These are phyloP conservation scores for Aspergillus felis DNA, from an alignment of 2,329 filamentous ascomycete genomes.

Conservation along the genomic window DNA sequence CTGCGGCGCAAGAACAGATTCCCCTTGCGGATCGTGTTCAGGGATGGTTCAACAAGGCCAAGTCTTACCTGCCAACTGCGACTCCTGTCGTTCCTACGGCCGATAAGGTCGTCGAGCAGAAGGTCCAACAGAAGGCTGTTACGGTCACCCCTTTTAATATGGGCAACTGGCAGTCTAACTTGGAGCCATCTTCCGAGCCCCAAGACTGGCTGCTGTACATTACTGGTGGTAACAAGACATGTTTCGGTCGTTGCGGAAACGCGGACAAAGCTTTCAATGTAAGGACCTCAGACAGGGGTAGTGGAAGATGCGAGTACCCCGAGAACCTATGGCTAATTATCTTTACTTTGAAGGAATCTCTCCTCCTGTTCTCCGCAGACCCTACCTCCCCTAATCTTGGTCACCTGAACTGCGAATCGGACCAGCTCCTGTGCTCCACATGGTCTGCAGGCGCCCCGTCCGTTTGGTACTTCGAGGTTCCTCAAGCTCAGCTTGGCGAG, in stretches of 20 bases:
- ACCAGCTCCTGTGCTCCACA: slow-evolving; percentile 57
- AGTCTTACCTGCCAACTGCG: slow-evolving; percentile 52
- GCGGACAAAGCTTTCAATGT: slow-evolving; percentile 53
- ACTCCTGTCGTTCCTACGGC: slow-evolving; percentile 28
- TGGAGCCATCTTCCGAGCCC: slow-evolving; percentile 41
- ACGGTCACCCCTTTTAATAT: slow-evolving; percentile 52
- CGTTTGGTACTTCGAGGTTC: slow-evolving; percentile 56
- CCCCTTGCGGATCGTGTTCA: slow-evolving; percentile 46
- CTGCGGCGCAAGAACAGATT: slow-evolving; percentile 56
- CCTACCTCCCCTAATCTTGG: slow-evolving; percentile 55
- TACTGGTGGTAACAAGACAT: slow-evolving; percentile 63
- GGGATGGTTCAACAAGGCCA: slow-evolving; percentile 51
- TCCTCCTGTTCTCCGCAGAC: slow-evolving; percentile 51
- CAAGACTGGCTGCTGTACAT: slow-evolving; percentile 59
- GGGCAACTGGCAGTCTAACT: slow-evolving; percentile 54
- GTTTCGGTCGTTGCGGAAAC: slow-evolving; percentile 55
- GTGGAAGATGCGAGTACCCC: background rate
- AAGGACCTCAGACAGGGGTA: slow-evolving; percentile 18
- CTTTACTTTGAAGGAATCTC: slow-evolving; percentile 43
- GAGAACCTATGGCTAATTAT: slow-evolving; percentile 9
- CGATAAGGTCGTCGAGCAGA: slow-evolving; percentile 42
- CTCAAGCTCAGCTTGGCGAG: slow-evolving; percentile 50
- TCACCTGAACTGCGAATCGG: slow-evolving; percentile 56
- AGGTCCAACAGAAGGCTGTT: slow-evolving; percentile 49
- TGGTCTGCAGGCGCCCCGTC: slow-evolving; percentile 56